Conservation (phyloP, 805 yeast genomes). For the Saturnispora galanensis region DNA sequence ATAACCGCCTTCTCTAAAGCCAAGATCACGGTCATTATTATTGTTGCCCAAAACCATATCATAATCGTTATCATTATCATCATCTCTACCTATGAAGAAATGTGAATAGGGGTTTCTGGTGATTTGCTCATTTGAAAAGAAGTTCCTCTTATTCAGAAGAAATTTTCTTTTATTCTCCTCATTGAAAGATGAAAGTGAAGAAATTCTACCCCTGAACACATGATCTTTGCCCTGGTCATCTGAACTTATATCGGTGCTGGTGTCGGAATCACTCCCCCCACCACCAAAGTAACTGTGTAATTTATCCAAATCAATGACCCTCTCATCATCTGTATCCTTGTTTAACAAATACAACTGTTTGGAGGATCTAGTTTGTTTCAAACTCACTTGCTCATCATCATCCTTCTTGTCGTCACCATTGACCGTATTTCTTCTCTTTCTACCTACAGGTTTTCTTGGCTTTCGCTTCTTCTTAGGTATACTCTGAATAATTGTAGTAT, state of each 20-base stretch:
- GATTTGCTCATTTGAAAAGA: slow-evolving; percentile 9
- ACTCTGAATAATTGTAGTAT: slow-evolving; percentile 18
- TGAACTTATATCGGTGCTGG: not conserved
- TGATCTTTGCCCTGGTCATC: slow-evolving; percentile 9
- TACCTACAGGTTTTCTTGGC: slow-evolving; percentile 6
- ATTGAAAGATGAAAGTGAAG: slow-evolving; percentile 15
- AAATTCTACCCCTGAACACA: slow-evolving; percentile 11
- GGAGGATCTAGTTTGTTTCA: slow-evolving; percentile 24
- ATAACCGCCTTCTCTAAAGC: not conserved
- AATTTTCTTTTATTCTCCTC: slow-evolving; percentile 13
- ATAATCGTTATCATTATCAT: not conserved
- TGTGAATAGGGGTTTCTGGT: slow-evolving; percentile 12
- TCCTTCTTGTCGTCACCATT: slow-evolving; percentile 16
- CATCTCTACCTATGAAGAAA: slow-evolving; percentile 6
- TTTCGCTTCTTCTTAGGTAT: slow-evolving; percentile 8
- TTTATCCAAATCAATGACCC: slow-evolving; percentile 21
- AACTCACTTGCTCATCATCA: slow-evolving; percentile 9
- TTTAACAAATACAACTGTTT: slow-evolving; percentile 21
- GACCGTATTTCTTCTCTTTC: slow-evolving; percentile 24
- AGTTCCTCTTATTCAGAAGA: slow-evolving; percentile 11
- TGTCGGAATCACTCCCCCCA: slow-evolving; percentile 16
- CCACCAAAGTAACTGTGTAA: slow-evolving; percentile 23
- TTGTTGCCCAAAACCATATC: not conserved
- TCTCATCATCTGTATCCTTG: slow-evolving; percentile 16
- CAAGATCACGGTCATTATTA: not conserved